phyloP scores from a whole-genome alignment of 805 yeast genomes.

The Phaffomyces opuntiae region DNA sequence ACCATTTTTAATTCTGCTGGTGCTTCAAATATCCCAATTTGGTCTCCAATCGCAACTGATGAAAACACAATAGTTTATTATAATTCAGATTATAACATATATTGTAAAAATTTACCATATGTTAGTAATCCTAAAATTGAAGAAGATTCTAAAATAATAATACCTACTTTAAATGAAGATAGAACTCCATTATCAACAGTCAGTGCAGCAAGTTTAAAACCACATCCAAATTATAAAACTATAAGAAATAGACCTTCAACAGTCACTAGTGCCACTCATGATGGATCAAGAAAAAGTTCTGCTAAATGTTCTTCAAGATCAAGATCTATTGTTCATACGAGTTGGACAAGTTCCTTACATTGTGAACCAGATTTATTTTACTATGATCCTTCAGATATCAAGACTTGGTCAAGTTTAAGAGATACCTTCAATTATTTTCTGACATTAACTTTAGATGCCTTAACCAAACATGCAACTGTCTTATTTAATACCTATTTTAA shows the following conservation, averaged over 20 bases:
- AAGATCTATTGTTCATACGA: constrained; percentile 15
- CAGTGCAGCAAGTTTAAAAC: constrained; percentile 20
- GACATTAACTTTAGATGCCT: constrained; percentile 41
- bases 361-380: constrained; percentile 42
- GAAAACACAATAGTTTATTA: constrained; percentile 52
- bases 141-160: constrained; percentile 22
- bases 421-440: constrained; percentile 41
- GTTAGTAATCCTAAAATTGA: constrained; percentile 32
- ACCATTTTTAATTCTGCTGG: constrained; percentile 29
- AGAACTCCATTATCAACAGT: constrained; percentile 10
- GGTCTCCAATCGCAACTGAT: constrained; percentile 57
- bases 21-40: constrained; percentile 34
- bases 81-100: constrained; percentile 52
- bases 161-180: constrained; percentile 23
- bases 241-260: constrained; percentile 16
- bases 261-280: constrained; percentile 1
- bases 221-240: constrained; percentile 4
- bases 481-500: constrained; percentile 49
- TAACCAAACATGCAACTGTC: constrained; percentile 42
- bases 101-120: constrained; percentile 53
- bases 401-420: constrained; percentile 51
- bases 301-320: constrained; percentile 9
- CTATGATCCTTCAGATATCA: constrained; percentile 51
- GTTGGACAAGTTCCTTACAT: constrained; percentile 21
- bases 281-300: constrained; percentile 9